Conservation (phyloP, 768 basidiomycete genomes). For the Phlebiopsis flavidoalba region DNA sequence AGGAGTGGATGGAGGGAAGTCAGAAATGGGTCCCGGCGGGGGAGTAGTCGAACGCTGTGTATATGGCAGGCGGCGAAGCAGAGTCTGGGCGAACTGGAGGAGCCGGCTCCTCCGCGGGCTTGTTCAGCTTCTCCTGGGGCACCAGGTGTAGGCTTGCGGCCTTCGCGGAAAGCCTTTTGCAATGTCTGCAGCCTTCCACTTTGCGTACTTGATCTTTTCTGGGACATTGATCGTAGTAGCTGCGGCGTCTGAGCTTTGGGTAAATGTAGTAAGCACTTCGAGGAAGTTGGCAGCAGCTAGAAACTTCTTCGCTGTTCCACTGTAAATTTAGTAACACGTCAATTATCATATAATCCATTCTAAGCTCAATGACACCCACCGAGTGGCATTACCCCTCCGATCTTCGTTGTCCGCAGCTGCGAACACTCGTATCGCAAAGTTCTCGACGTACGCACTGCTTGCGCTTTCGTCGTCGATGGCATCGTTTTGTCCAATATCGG, state of each 20-base stretch:
- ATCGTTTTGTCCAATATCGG: slow-evolving; percentile 66
- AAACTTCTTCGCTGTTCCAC: slow-evolving; percentile 91
- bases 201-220: slow-evolving; percentile 88
- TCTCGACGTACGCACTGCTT: slow-evolving; percentile 87
- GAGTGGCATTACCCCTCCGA: slow-evolving; percentile 66
- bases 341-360: not conserved
- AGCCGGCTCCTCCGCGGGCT: slow-evolving; percentile 20
- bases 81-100: not conserved
- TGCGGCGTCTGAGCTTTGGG: slow-evolving; percentile 5
- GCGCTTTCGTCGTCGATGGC: slow-evolving; percentile 79
- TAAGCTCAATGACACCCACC: slow-evolving; percentile 39
- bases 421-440: slow-evolving; percentile 93
- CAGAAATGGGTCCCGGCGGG: not conserved
- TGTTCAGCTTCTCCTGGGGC: slow-evolving; percentile 48
- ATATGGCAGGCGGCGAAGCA: slow-evolving; percentile 7
- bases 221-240: slow-evolving; percentile 47
- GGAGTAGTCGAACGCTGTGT: too few species aligned
- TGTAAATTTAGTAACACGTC: slow-evolving; percentile 23
- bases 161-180: slow-evolving; percentile 94
- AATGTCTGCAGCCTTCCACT: slow-evolving; percentile 97
- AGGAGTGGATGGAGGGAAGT: slow-evolving; percentile 8
- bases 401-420: slow-evolving; percentile 88
- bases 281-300: slow-evolving; percentile 93
- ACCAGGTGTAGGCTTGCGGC: slow-evolving; percentile 75
- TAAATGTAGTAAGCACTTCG: slow-evolving; percentile 77